Evolutionary conservation across 345 rosid species (phyloP), one percentile per base, ranked within the genome.

Genomic region (Durio zibethinus): DNA sequence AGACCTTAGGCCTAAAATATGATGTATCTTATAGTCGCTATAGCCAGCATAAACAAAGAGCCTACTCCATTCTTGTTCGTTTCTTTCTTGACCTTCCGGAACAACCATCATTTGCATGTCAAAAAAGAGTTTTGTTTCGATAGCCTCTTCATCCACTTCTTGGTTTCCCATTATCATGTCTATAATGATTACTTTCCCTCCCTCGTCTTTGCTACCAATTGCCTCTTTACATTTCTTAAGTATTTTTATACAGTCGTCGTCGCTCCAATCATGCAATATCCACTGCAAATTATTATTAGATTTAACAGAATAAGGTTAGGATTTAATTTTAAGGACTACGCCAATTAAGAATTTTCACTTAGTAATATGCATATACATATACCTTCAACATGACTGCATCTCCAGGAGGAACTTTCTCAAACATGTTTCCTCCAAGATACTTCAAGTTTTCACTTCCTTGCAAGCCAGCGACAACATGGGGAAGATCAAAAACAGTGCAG

Each of bases 211-310:
- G 31, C 77, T 36, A 6, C 10, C 8, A 29, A 72, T 50, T 10
- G 89, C 87, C 63, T 82, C 86, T 76, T 64, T 78, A 83, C 89
- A 81, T 27, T 52, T 74, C 73, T 83, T 76, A 15, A 87, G 78
- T 66, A 87, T 82, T 63, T 79, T 84, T 57, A 80, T 35, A 53
- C 87, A 87, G 2, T 89, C 86, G 11, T 82, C 86, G 7, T 89
- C 90, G 23, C 75, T 67, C 81, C 80, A 87, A 4, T 70, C 80
- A 52, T 87, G 90, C 31, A 87, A 65, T 48, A 83, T 70, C 15
- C 47, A 31, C 88, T 85, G 81, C 33, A 33, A 63, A 52, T 3
- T 11, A 16, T 36, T 36, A 36, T 36, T 36, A 5, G 40, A 5
- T 36, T 5, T 36, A 36, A 36, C 40, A 36, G 40, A 36, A 36